Conservation (phyloP, 441 rosid species). For the Bruguiera hainesii region DNA sequence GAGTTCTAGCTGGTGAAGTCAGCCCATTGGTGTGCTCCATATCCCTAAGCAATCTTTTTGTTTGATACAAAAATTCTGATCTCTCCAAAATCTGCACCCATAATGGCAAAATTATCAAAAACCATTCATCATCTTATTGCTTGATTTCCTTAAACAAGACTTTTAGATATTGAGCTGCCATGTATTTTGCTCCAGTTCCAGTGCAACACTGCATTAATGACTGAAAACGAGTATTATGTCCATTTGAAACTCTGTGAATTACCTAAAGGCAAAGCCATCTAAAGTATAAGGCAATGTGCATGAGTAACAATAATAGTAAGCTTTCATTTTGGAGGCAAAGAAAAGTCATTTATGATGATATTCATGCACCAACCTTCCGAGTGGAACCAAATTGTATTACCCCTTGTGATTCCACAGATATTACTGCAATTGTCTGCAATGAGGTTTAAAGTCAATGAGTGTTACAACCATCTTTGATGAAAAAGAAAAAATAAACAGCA, state of each 20-base stretch:
- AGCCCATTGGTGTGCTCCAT: slow-evolving; percentile 26
- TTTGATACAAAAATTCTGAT: slow-evolving; percentile 49
- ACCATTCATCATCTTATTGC: slow-evolving; percentile 3
- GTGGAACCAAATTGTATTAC: slow-evolving; percentile 80
- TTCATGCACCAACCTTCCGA: slow-evolving; percentile 50
- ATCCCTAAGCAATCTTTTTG: slow-evolving; percentile 40
- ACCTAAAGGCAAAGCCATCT: too few relatives aligned
- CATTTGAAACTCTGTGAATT: background rate
- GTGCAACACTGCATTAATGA: background rate
- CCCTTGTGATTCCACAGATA: slow-evolving; percentile 59
- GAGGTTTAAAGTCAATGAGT: slow-evolving; percentile 17
- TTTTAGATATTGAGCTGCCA: too few relatives aligned
- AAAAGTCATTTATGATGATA: slow-evolving; percentile 13
- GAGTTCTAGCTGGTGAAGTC: slow-evolving; percentile 20
- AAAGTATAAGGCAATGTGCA: background rate
- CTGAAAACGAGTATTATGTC: background rate
- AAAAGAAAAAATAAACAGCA: background rate
- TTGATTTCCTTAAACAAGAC: too few relatives aligned
- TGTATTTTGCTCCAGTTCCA: background rate
- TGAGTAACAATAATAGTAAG: slow-evolving; percentile 2
- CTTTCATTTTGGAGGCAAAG: background rate
- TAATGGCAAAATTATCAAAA: slow-evolving; percentile 13
- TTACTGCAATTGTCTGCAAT: slow-evolving; percentile 67
- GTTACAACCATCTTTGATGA: background rate
- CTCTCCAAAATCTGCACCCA: slow-evolving; percentile 61